Evolutionary conservation across 768 basidiomycete genomes (phyloP), one percentile per base, ranked within the genome.

Genomic region (Mycena olivaceomarginata): DNA sequence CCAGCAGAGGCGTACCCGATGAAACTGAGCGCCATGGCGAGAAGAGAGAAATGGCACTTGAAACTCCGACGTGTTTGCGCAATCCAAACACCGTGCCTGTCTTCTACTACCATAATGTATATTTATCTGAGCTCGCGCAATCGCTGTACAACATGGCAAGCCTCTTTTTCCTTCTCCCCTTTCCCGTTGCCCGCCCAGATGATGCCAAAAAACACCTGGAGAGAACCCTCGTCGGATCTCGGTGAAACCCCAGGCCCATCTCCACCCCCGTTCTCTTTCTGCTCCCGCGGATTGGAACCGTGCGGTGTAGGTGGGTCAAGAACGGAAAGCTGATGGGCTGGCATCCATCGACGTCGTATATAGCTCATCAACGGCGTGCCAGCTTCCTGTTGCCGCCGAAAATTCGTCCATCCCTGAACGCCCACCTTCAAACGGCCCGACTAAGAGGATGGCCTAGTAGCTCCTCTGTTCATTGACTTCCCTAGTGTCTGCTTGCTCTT

Each of bases 11-110:
- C 89, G 59, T 80, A 94, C 94, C 94, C 94, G 80, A 95, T 94
- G 82, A 94, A 95, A 87, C 92, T 94, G 76, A 91, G 90, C 79
- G 94, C 93, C 93, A 94, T 94, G 81, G 79, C 85, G 41, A 74
- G 70, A 56, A 41, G 63, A 75, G 72, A 79, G 74, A 74, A 66
- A 75, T 22, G 39, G n/a, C 11, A 66, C 22, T 74, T 67, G 7
- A 67, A 13, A 74, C 62, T 74, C 73, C 71, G 71, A 20, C 12
- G 8, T 15, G 51, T 43, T 57, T 57, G 53, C 37, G 16, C 16
- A 18, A 62, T 39, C 60, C 39, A 62, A 62, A 62, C 39, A 62
- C 31, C 2, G 4, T 2, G 31, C 31, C 31, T 31, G 2, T 31
- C 31, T 31, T 31, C 31, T 3, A 31, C 31, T 31, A 31, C 31